These are phyloP conservation scores for Phialocephala subalpina DNA, from an alignment of 2,329 filamentous ascomycete genomes.

Conservation along the genomic window DNA sequence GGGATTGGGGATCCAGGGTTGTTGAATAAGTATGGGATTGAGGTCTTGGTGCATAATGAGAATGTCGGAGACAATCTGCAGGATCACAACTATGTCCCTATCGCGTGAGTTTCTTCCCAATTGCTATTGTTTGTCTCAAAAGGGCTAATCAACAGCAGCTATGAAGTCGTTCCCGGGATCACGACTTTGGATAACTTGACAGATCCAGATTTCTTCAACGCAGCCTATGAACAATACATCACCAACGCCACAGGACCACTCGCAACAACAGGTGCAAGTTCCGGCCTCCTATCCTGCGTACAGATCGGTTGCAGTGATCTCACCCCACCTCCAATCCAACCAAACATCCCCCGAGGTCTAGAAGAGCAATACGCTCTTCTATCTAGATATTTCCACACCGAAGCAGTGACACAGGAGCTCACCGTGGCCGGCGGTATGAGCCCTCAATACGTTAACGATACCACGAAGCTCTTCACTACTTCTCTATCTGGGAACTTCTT, in stretches of 20 bases:
- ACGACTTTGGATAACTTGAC: slow-evolving; percentile 21
- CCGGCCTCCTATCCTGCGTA: slow-evolving; percentile 18
- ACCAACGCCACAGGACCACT: slow-evolving; percentile 35
- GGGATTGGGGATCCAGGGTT: slow-evolving; percentile 39
- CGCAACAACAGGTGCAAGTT: slow-evolving; percentile 19
- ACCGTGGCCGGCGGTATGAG: slow-evolving; percentile 12
- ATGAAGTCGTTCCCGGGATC: slow-evolving; percentile 19
- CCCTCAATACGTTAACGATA: slow-evolving; percentile 16
- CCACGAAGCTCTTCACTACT: slow-evolving; percentile 12
- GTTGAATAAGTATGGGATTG: neutral
- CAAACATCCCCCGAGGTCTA: neutral
- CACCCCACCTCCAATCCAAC: neutral
- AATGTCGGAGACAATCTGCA: slow-evolving; percentile 50
- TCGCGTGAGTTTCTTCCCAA: neutral
- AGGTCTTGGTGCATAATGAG: slow-evolving; percentile 36
- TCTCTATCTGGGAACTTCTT: slow-evolving; percentile 14
- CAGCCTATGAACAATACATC: slow-evolving; percentile 28
- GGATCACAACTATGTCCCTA: slow-evolving; percentile 38
- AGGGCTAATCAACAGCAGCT: neutral
- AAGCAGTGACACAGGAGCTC: slow-evolving; percentile 13
- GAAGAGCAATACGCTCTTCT: slow-evolving; percentile 12
- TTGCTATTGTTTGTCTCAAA: neutral
- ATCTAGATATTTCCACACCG: neutral
- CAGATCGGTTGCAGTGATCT: slow-evolving; percentile 18
- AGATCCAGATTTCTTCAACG: slow-evolving; percentile 13